These are phyloP conservation scores for Sporothrix variecibatus DNA, from an alignment of 2,329 filamentous ascomycete species.

Conservation along the genomic window DNA sequence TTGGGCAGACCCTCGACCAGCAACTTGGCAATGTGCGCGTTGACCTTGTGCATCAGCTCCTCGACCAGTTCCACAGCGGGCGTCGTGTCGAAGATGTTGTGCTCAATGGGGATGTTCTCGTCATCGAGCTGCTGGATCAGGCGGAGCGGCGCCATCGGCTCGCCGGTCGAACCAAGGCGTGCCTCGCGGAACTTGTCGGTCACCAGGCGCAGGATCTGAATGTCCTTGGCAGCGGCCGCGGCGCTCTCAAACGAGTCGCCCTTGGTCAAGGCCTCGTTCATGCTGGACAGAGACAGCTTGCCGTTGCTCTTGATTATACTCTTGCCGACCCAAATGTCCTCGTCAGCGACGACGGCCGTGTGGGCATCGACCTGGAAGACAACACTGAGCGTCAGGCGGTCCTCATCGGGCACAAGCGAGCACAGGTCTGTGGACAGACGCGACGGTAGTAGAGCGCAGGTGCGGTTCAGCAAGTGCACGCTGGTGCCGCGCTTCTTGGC, in stretches of 20 bases:
- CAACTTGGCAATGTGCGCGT: slow-evolving; percentile 84
- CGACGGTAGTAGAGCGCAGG: slow-evolving; percentile 83
- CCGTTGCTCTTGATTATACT: slow-evolving; percentile 88
- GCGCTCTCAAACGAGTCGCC: slow-evolving; percentile 63
- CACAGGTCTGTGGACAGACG: slow-evolving; percentile 85
- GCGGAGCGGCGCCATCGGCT: slow-evolving; percentile 80
- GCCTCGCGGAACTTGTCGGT: slow-evolving; percentile 88
- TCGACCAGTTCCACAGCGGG: slow-evolving; percentile 90
- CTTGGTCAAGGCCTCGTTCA: slow-evolving; percentile 77
- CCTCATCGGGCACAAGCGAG: slow-evolving; percentile 82
- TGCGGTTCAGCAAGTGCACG: slow-evolving; percentile 88
- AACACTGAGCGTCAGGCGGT: slow-evolving; percentile 87
- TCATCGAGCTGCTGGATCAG: slow-evolving; percentile 93
- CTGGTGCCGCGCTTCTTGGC: slow-evolving; percentile 97
- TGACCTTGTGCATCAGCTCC: slow-evolving; percentile 91
- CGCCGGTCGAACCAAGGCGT: slow-evolving; percentile 76
- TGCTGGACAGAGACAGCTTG: slow-evolving; percentile 80
- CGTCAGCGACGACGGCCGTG: slow-evolving; percentile 76
- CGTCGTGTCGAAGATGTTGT: slow-evolving; percentile 93
- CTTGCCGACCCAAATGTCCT: slow-evolving; percentile 92
- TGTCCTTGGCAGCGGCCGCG: slow-evolving; percentile 69
- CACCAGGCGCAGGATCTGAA: slow-evolving; percentile 77
- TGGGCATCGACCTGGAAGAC: slow-evolving; percentile 87
- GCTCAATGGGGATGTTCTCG: slow-evolving; percentile 94
- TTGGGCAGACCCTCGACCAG: slow-evolving; percentile 78